These are phyloP conservation scores for Bacterosira constricta DNA, from an alignment of 108 stramenopile species.

Conservation along the genomic window DNA sequence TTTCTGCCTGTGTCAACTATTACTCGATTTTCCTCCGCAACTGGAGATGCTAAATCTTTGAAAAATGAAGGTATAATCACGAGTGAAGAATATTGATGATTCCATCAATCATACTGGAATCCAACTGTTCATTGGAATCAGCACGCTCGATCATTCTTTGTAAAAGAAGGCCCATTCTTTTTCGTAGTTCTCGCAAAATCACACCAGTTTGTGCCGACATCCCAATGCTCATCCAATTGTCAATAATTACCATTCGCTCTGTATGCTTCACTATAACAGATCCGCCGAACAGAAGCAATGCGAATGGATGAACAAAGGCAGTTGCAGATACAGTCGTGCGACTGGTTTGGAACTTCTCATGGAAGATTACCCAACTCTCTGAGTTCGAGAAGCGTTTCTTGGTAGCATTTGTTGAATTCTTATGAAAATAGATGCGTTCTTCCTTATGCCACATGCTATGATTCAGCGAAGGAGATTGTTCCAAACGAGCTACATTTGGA, in stretches of 20 bases:
- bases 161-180: conserved; percentile 15
- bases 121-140: conserved; percentile 8
- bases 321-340: conserved; percentile 68
- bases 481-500: conserved; percentile 83
- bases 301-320: conserved; percentile 63
- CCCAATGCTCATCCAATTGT: conserved; percentile 69
- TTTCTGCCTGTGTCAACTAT: too few species aligned
- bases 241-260: conserved; percentile 64
- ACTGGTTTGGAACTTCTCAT: conserved; percentile 75
- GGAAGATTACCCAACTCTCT: conserved; percentile 61
- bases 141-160: conserved; percentile 24
- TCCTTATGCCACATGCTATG: conserved; percentile 50
- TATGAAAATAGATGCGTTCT: conserved; percentile 67
- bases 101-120: conserved; percentile 8
- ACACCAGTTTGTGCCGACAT: conserved; percentile 78
- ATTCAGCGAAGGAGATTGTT: conserved; percentile 9
- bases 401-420: conserved; percentile 58
- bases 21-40: too few species aligned
- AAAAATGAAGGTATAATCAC: too few species aligned
- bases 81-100: conserved; percentile 10
- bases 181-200: conserved; percentile 53
- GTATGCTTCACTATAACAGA: conserved; percentile 55
- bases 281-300: conserved; percentile 70
- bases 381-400: conserved; percentile 17
- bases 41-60: too few species aligned